Conservation (phyloP, 345 rosid species). For the Linum tenue region DNA sequence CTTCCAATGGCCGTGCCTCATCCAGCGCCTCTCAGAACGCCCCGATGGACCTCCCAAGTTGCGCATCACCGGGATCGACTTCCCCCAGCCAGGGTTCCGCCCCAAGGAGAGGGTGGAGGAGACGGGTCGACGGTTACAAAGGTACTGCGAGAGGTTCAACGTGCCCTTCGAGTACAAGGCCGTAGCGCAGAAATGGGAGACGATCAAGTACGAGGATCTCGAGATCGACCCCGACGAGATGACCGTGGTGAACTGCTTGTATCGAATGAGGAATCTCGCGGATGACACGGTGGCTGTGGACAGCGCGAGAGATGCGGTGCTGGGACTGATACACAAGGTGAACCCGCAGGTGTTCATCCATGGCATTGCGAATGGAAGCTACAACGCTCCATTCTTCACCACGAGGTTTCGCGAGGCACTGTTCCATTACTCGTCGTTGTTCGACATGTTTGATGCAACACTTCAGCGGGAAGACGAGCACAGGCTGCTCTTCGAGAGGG, state of each 20-base stretch:
- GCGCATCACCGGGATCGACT: constrained; percentile 68
- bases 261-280: constrained; percentile 44
- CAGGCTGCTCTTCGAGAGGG: constrained; percentile 54
- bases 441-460: constrained; percentile 53
- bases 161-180: constrained; percentile 52
- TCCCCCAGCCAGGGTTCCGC: constrained; percentile 75
- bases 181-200: constrained; percentile 70
- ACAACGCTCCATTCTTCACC: constrained; percentile 62
- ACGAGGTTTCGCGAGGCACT: constrained; percentile 63
- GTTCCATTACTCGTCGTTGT: constrained; percentile 54
- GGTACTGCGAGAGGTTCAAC: constrained; percentile 45
- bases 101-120: constrained; percentile 66
- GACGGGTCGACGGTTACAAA: constrained; percentile 47
- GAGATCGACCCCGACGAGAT: constrained; percentile 43
- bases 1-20: constrained; percentile 82
- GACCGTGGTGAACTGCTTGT: constrained; percentile 48
- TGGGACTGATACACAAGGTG: constrained; percentile 45
- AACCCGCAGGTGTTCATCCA: constrained; percentile 55
- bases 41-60: constrained; percentile 45
- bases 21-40: constrained; percentile 39
- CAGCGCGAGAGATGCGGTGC: constrained; percentile 57
- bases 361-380: constrained; percentile 49
- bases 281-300: constrained; percentile 47
- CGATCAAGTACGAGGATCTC: constrained; percentile 54
- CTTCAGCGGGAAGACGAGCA: constrained; percentile 37